Evolutionary conservation across 768 basidiomycete species (phyloP), one percentile per base, ranked within the genome.

Genomic region (Coprinopsis cinerea): DNA sequence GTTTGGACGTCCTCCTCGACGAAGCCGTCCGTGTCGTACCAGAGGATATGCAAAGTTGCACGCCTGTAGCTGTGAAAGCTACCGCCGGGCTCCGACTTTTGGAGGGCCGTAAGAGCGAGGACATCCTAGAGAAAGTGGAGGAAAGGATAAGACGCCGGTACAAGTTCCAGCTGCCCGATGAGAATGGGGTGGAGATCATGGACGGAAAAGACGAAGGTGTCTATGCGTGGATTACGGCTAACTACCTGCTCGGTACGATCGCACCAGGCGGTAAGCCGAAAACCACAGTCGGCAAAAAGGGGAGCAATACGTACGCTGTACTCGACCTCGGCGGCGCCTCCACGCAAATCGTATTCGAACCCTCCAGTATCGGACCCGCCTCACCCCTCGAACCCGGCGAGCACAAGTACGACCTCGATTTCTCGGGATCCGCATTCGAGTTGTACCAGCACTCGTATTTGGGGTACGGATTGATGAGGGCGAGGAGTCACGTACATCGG

Each of bases 161-260:
- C 52, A 83, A 84, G 9, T 98, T 97, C 69, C 69, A 61, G 32
- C 53, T 78, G 4, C 58, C 63, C 0, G 63, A 76, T 22, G 69
- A 72, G 54, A 81, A 82, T 43, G 81, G 79, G 1, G 92, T 95
- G 27, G 79, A 77, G 35, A 83, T 97, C 54, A 94, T 97, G 94
- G 94, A 96, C 55, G 94, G 94, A 6, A 72, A 83, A 56, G 94
- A 98, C 62, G 95, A 97, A 66, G 95, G 92, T 26, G 91, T 97
- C n/a, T 98, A 89, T 63, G 92, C 95, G 24, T 98, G 95, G 94
- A 92, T 97, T 56, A 96, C 95, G 15, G 92, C 89, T 52, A 98
- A 98, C 67, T 97, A 96, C 68, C 75, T 97, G 42, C 71, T 95
- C 36, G 76, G 77, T 45, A 81, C 85, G 32, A 82, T 96, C 60